Base-by-base conservation (phyloP, 805 yeast species). In the Saccharomycopsis synnaedendra region DNA sequence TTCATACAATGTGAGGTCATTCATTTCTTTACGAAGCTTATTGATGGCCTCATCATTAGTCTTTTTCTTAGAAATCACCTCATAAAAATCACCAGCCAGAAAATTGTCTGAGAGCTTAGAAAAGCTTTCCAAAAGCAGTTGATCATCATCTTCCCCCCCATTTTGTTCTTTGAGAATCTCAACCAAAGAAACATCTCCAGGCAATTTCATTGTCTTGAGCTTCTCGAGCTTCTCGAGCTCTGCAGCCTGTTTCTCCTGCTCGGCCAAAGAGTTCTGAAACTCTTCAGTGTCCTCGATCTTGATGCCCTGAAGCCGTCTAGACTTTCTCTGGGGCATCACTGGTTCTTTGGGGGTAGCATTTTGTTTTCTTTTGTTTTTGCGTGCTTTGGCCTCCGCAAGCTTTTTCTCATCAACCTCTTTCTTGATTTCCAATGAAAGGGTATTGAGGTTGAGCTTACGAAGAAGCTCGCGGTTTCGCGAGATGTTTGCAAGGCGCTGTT, bases 381-480 rank as follows among this genome's bases (percentile, higher is more conserved):
- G 44, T 29, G 35, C 33, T 46, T 48, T 44, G n/a, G 55, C 55
- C 46, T 57, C 57, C 54, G 58, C 48, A 56, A 55, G 27, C 44
- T 40, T 56, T 39, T 54, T 58, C 35, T 56, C 59, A 49, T 58
- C 63, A 55, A 61, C 66, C 46, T 60, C 58, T 55, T 62, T 61
- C 48, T 71, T 64, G 44, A 83, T 74, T 2, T 78, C 78, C 33
- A 66, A 63, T 1, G 82, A 70, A 3, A 82, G 62, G 8, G 76
- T 64, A 44, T 77, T 80, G 19, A 90, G 68, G 54, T 87, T 83
- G 54, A 90, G 70, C 54, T 82, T 78, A 55, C 76, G 71, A 45
- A 90, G 68, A 29, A 89, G 72, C 54, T 79, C 85, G 60, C 80
- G 78, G 64, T 90, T 93, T 44, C 97, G 71, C 54, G 79, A 85